Evolutionary conservation across 306 rosid species (phyloP), one percentile per base, ranked within the genome.

Genomic region (Canavalia gladiata): DNA sequence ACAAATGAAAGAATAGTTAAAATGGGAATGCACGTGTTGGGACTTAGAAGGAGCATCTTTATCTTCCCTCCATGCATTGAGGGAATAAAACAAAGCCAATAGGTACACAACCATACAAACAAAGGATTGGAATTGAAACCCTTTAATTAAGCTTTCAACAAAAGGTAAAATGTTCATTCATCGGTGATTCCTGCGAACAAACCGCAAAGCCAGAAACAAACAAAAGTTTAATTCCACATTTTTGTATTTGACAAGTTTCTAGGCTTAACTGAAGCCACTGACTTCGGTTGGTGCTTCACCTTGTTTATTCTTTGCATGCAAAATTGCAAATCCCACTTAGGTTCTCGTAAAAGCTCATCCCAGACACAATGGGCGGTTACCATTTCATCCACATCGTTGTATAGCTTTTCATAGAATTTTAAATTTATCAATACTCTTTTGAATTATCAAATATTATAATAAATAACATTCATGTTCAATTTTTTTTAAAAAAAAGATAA

Each of bases 21-120:
- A 57, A 68, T 18, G 57, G 4, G 12, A 63, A 58, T 72, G 76
- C 76, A 78, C 59, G 58, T 72, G 68, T 78, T 64, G 39, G 49
- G 74, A 62, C 55, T 56, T 47, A 34, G 80, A 56, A 67, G 76
- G 58, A 47, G 77, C 80, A 72, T 47, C 87, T 83, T 83, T 83
- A 72, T 83, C 80, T 78, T 72, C 58, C 43, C 76, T 73, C 84
- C 87, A 73, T 78, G 84, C 87, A 55, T 84, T 71, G 83, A 78
- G 81, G 76, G 66, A 78, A 84, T 72, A 73, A 83, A 83, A 78
- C 42, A 83, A 72, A 71, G 62, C 31, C 64, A 2, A 67, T 10
- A 29, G 52, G 37, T 51, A 63, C 37, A 72, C 3, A 74, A 31
- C 45, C 68, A 52, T 31, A 74, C 51, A 60, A n/a, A 47, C 67